Evolutionary conservation across 2,329 filamentous ascomycete genomes (phyloP).

Genomic region (Epicoccum sorghinum): DNA sequence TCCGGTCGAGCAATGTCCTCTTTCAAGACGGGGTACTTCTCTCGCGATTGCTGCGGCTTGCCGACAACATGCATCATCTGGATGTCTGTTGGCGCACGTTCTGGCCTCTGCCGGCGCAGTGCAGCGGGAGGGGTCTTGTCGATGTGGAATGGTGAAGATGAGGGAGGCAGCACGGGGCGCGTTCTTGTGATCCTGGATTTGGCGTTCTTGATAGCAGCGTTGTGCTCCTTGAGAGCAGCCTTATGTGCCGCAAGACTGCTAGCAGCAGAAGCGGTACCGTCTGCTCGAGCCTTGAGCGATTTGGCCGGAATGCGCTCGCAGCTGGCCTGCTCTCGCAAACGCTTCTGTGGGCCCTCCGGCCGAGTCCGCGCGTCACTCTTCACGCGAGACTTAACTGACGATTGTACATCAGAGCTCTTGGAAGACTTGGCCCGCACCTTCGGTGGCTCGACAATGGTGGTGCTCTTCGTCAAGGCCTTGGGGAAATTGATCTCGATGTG

Average conservation of each 20-base stretch:
- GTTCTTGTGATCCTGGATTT: slow-evolving; percentile 31
- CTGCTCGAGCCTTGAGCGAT: slow-evolving; percentile 38
- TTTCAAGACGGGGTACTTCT: slow-evolving; percentile 58
- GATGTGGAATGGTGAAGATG: slow-evolving; percentile 46
- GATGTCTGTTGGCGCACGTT: slow-evolving; percentile 38
- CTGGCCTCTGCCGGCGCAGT: slow-evolving; percentile 33
- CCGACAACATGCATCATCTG: slow-evolving; percentile 43
- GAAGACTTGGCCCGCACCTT: slow-evolving; percentile 27
- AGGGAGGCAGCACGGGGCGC: slow-evolving; percentile 29
- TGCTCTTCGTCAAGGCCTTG: slow-evolving; percentile 34
- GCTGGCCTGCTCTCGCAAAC: slow-evolving; percentile 39
- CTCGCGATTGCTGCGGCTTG: slow-evolving; percentile 31
- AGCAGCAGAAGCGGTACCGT: slow-evolving; percentile 36
- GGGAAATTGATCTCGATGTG: slow-evolving; percentile 42
- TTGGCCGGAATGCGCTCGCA: slow-evolving; percentile 43
- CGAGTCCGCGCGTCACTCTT: slow-evolving; percentile 28
- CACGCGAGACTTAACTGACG: slow-evolving; percentile 23
- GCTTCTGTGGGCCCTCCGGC: slow-evolving; percentile 41
- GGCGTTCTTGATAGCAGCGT: slow-evolving; percentile 33
- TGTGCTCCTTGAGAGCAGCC: slow-evolving; percentile 24
- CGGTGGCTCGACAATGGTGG: slow-evolving; percentile 13
- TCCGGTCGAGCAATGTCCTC: slow-evolving; percentile 63
- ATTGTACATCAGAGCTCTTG: slow-evolving; percentile 24
- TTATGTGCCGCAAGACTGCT: slow-evolving; percentile 30
- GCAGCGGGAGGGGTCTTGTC: slow-evolving; percentile 46